Evolutionary conservation across 129 eudicot genomes (phyloP), one percentile per base, ranked within the genome.

Genomic region (Lonicera japonica): DNA sequence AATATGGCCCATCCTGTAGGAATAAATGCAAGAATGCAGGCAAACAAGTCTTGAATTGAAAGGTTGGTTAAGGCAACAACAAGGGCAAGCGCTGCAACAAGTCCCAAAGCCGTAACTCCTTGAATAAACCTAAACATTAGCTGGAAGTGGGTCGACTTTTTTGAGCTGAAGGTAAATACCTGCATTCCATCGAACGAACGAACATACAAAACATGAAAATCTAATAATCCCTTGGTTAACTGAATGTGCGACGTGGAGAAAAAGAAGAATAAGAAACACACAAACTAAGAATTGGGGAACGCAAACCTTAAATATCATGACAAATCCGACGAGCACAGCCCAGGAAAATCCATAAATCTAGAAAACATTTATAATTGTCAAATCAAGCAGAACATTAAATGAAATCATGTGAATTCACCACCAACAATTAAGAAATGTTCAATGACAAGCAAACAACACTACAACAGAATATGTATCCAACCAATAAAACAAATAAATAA

Each of bases 1-100:
- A 92, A 57, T 29, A 92, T 76, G 57, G 78, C 83, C 99, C 99
- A 92, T 70, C 99, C 99, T 40, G 99, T 92, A n/a, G 99, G 89
- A 76, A 92, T 80, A 63, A 85, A 88, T 58, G 96, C 96, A 64
- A 92, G 99, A 61, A 68, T 58, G 79, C 99, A 70, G 57, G 96
- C 99, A 61, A 92, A 82, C 70, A 92, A 74, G 75, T 92, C 99
- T 0, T 89, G 15, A 48, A 92, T 67, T 20, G 95, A 67, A 10
- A 92, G 77, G 0, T 29, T 54, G 11, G 96, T 92, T 63, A 92
- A 73, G 5, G 72, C 63, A 25, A 92, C 86, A 5, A 88, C 86
- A 43, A 88, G 79, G 75, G 75, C 59, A 67, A 92, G 73, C 24
- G 99, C 95, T 3, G 84, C 79, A 67, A 87, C 74, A 39, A 92